Base-by-base conservation (phyloP, 768 basidiomycete species). In the Mycena floridula region DNA sequence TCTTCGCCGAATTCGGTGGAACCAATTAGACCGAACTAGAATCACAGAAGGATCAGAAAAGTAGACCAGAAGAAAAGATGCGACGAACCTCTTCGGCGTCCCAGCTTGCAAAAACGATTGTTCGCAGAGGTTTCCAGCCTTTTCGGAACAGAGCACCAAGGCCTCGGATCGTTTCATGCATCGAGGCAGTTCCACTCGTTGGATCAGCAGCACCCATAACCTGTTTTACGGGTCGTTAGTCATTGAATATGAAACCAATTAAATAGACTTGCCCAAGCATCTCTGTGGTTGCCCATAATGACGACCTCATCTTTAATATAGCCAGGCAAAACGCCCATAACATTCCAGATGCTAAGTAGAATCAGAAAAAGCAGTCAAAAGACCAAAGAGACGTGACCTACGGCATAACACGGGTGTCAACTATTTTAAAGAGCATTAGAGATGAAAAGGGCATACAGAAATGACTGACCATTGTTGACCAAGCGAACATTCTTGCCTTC, bases 281-380 rank as follows among this genome's bases (percentile, higher is more conserved):
- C 92, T 32, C 93, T 78, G 59, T 96, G 93, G 51, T 86, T 85
- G 3, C 93, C 94, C 40, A 97, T 62, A 5, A 96, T 59, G 20
- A 97, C 81, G 3, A 93, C 79, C 60, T 96, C 94, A 55, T 92
- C 82, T 45, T 74, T 74, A 54, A 93, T 77, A 46, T 83, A 78
- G 2, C 90, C 92, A 6, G 89, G 91, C 46, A 94, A 85, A 24
- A 82, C 73, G 8, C 76, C 84, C 77, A 87, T 86, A 12, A 80
- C 73, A 64, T 95, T 96, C 90, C 90, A 95, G 39, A 95, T 90
- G n/a, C n/a, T n/a, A n/a, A n/a, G n/a, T n/a, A n/a, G n/a, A n/a
- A n/a, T n/a, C n/a, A n/a, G n/a, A n/a, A n/a, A n/a, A n/a, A n/a
- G n/a, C n/a, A n/a, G n/a, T n/a, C n/a, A n/a, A n/a, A n/a, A n/a